Evolutionary conservation across 176 grass and related monocot species (phyloP).

Genomic region (Panicum miliaceum): DNA sequence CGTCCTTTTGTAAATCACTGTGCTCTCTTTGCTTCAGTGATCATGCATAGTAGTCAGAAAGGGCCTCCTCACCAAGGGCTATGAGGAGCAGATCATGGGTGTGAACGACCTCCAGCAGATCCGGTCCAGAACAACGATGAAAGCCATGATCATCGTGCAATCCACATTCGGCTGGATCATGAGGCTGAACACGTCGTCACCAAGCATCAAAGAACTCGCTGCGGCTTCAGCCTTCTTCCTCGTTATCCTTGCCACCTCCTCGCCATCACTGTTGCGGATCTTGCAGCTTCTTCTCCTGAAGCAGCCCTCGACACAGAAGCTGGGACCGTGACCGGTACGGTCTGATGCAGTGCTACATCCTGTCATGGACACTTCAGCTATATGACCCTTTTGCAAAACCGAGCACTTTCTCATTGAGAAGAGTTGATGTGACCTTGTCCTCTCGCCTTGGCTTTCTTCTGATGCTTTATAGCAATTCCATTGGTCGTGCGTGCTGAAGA

Average conservation of each 20-base stretch:
- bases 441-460: constrained; percentile 31
- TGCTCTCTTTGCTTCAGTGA: not conserved
- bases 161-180: constrained; percentile 51
- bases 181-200: constrained; percentile 84
- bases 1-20: not conserved
- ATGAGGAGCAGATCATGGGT: constrained; percentile 64
- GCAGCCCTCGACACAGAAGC: constrained; percentile 62
- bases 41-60: not conserved
- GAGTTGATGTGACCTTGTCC: not conserved
- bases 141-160: constrained; percentile 66
- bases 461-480: constrained; percentile 73
- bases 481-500: constrained; percentile 81
- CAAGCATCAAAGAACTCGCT: constrained; percentile 35
- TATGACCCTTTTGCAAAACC: constrained; percentile 13
- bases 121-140: constrained; percentile 80
- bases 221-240: constrained; percentile 48
- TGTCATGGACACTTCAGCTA: constrained; percentile 65
- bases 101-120: constrained; percentile 62
- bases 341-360: not conserved
- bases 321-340: not conserved
- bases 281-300: constrained; percentile 84
- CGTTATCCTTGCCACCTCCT: constrained; percentile 71
- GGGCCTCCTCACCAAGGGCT: not conserved
- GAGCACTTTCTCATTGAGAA: constrained; percentile 55
- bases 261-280: constrained; percentile 46